Evolutionary conservation across 2,329 filamentous ascomycete species (phyloP), one percentile per base, ranked within the genome.

Genomic region (Pyricularia pennisetigena): DNA sequence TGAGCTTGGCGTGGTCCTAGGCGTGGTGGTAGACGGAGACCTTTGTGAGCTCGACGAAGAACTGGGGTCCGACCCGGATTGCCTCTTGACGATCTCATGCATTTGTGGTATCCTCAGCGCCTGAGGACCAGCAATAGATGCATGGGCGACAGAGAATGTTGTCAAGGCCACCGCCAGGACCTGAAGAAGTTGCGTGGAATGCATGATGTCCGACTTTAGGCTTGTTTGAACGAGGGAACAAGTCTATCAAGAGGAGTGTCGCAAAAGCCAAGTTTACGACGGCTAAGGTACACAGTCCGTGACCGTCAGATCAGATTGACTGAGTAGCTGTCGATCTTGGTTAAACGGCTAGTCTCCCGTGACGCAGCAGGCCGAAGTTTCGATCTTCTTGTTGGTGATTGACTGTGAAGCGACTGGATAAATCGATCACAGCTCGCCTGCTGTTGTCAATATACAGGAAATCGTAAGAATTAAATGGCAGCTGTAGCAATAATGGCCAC

Each of bases 111-210:
- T 32, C 7, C 57, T 59, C 24, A 72, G 68, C n/a, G 75, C 57
- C 67, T 73, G 70, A 57, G 72, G 69, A 69, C 77, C 72, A 49
- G 77, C 69, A 70, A 76, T 75, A 35, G 77, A 74, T 68, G 77
- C 84, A 72, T 85, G 82, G 63, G 81, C 81, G 54, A 82, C 76
- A 64, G 78, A 78, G 68, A 81, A 70, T 69, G 83, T 74, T 62
- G 82, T 82, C 67, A 86, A 76, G 62, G 81, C 82, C 71, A 84
- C 75, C 70, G 85, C 57, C n/a, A 68, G 63, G 24, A 64, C 59
- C 59, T 29, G 49, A 14, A 68, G 26, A 59, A 68, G 61, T n/a
- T 59, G 67, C 28, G 54, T 32, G 12, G 63, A 68, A 30, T 62
- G 67, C 62, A 65, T 68, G 28, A 9, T 28, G 54, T 30, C 20